A percentile compares a stretch with the other conserved stretches of the same genome.
These are phyloP conservation scores for Malassezia dermatis DNA, from an alignment of 1,284 basidiomycete genomes.

Conservation along the genomic window DNA sequence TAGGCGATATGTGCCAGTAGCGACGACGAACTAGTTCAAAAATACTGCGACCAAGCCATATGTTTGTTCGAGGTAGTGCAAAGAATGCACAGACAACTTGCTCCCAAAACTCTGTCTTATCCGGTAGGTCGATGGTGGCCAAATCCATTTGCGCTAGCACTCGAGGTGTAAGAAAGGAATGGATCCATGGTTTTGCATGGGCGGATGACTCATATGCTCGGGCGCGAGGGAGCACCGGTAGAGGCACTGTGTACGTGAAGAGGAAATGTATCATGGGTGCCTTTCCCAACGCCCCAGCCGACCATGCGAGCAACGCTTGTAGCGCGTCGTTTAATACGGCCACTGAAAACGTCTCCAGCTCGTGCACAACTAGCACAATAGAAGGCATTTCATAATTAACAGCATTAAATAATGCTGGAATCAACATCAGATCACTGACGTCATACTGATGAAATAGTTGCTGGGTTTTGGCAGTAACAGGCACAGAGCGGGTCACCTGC, in stretches of 20 bases:
- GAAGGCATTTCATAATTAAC: neutral
- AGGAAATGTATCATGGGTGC: neutral
- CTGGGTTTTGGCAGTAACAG: neutral
- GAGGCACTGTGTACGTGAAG: slow-evolving; percentile 3
- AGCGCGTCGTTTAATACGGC: slow-evolving; percentile 12
- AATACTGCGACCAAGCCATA: slow-evolving; percentile 26
- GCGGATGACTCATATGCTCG: neutral
- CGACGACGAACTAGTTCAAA: slow-evolving; percentile 28
- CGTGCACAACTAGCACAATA: neutral
- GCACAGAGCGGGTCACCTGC: neutral
- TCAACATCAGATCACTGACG: neutral
- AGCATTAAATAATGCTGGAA: neutral
- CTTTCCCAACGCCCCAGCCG: neutral
- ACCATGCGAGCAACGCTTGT: neutral
- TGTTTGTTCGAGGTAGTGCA: slow-evolving; percentile 12
- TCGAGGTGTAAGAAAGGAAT: neutral
- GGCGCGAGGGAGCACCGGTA: slow-evolving; percentile 2
- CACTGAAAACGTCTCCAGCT: slow-evolving; percentile 4
- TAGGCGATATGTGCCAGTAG: slow-evolving; percentile 30
- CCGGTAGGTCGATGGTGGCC: slow-evolving; percentile 22
- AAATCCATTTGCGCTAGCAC: slow-evolving; percentile 16
- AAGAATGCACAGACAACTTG: slow-evolving; percentile 24
- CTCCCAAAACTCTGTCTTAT: slow-evolving; percentile 29
- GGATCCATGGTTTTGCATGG: neutral
- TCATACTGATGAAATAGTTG: neutral